These are phyloP conservation scores for Pedinophyceae sp. DNA, from an alignment of 139 green algal species.

Conservation along the genomic window DNA sequence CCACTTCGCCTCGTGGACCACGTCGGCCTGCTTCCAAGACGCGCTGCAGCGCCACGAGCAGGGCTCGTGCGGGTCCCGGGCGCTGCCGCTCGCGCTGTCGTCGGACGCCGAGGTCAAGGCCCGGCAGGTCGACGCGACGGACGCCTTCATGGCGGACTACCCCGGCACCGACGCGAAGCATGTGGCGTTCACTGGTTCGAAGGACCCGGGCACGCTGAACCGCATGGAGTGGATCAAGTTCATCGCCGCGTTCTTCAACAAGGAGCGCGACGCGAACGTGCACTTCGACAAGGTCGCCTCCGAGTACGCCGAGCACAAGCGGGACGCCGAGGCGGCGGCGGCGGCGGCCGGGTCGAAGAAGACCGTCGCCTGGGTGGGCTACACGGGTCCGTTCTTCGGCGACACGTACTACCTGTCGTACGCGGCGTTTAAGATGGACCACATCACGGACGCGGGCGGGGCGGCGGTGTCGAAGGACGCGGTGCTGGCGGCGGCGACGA, in stretches of 20 bases:
- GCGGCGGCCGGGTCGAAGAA: not conserved
- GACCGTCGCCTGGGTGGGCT: conserved; percentile 1
- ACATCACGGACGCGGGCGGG: conserved; percentile 1
- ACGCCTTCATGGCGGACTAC: not conserved
- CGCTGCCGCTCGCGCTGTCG: not conserved
- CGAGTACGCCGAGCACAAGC: too few species aligned
- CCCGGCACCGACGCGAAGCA: not conserved
- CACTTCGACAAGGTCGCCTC: conserved; percentile 3
- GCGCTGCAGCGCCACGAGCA: not conserved
- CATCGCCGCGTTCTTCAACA: conserved; percentile 8
- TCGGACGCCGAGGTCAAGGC: not conserved
- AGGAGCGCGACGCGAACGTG: not conserved
- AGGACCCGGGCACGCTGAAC: conserved; percentile 3
- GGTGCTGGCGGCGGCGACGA: not conserved
- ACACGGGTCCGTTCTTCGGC: not conserved
- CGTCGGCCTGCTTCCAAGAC: not conserved
- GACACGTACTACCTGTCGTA: not conserved
- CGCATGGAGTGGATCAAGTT: conserved; percentile 10
- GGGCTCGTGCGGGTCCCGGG: not conserved
- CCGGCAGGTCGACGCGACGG: not conserved
- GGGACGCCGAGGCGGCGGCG: too few species aligned
- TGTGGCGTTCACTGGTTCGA: conserved; percentile 4
- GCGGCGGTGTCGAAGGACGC: not conserved
- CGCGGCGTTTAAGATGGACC: conserved; percentile 4
- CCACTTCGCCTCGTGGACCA: not conserved